These are phyloP conservation scores for Tricholoma sp. DNA, from an alignment of 768 basidiomycete genomes.

Conservation along the genomic window DNA sequence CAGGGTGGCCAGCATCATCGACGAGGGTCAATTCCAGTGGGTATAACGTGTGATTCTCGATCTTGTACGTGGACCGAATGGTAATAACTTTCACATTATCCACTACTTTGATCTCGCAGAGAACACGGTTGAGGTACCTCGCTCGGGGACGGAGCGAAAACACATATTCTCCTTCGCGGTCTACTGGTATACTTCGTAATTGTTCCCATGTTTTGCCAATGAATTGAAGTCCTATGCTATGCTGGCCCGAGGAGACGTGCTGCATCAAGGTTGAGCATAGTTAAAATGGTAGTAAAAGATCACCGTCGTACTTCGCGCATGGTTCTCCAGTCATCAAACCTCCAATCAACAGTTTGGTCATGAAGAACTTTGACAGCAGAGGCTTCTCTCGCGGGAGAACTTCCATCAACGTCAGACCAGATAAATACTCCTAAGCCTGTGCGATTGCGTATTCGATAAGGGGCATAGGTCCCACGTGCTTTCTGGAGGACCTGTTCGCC, in stretches of 20 bases:
- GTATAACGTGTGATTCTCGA: constrained; percentile 88
- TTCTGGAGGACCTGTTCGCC: constrained; percentile 66
- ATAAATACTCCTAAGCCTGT: constrained; percentile 83
- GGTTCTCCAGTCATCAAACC: constrained; percentile 94
- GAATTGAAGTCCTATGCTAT: constrained; percentile 82
- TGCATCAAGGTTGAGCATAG: constrained; percentile 18
- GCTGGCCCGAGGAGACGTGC: constrained; percentile 71
- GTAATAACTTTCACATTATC: constrained; percentile 94
- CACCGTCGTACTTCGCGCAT: constrained; percentile 74
- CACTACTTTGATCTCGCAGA: constrained; percentile 86
- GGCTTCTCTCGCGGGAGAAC: constrained; percentile 37
- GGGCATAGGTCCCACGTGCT: constrained; percentile 84
- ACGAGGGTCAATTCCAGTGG: constrained; percentile 89
- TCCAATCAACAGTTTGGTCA: constrained; percentile 83
- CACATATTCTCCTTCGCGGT: constrained; percentile 87
- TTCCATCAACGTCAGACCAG: constrained; percentile 77
- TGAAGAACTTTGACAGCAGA: constrained; percentile 60
- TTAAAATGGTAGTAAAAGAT: not conserved
- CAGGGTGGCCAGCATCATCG: constrained; percentile 78
- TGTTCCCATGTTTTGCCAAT: constrained; percentile 87
- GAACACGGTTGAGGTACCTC: constrained; percentile 71
- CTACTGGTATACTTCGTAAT: constrained; percentile 82
- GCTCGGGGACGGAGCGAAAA: constrained; percentile 80
- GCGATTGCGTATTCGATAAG: constrained; percentile 87
- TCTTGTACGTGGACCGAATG: constrained; percentile 85